Evolutionary conservation across 768 basidiomycete species (phyloP).

Genomic region (Kwoniella newhampshirensis): DNA sequence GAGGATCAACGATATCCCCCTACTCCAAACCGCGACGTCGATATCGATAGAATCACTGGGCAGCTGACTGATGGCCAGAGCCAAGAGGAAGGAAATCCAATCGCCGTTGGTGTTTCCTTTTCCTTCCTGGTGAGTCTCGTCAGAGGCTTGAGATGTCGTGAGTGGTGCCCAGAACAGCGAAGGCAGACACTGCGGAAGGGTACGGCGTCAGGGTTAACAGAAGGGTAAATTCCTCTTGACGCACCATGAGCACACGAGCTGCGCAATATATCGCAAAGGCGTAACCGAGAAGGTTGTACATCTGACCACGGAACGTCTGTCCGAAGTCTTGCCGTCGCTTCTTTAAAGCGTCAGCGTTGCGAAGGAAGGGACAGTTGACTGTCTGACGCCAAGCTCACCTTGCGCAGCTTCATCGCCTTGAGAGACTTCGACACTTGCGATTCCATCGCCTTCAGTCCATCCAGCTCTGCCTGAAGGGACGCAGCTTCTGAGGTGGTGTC

Average conservation of each 20-base stretch:
- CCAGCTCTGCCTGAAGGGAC: constrained; percentile 38
- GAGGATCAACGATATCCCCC: constrained; percentile 49
- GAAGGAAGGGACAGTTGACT: neutral
- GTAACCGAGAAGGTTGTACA: constrained; percentile 47
- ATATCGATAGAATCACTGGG: constrained; percentile 39
- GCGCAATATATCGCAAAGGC: constrained; percentile 50
- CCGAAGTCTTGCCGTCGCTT: constrained; percentile 49
- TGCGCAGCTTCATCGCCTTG: constrained; percentile 43
- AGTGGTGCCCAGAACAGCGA: constrained; percentile 46
- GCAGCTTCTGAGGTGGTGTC: constrained; percentile 23
- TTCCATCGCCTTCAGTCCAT: constrained; percentile 48
- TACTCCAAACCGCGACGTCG: constrained; percentile 44
- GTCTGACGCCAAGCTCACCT: constrained; percentile 23
- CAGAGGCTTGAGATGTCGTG: constrained; percentile 27
- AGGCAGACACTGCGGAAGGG: constrained; percentile 37
- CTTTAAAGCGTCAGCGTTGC: constrained; percentile 1
- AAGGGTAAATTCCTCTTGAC: neutral
- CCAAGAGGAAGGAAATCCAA: constrained; percentile 53
- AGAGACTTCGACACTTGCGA: constrained; percentile 37
- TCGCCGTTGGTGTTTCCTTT: constrained; percentile 51
- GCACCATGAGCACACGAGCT: constrained; percentile 47
- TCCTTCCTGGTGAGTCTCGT: constrained; percentile 14
- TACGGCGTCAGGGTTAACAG: neutral
- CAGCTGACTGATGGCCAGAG: constrained; percentile 41
- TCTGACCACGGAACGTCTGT: constrained; percentile 38